phyloP scores from a whole-genome alignment of 805 yeast species.

The Schwanniomyces yamadae region DNA sequence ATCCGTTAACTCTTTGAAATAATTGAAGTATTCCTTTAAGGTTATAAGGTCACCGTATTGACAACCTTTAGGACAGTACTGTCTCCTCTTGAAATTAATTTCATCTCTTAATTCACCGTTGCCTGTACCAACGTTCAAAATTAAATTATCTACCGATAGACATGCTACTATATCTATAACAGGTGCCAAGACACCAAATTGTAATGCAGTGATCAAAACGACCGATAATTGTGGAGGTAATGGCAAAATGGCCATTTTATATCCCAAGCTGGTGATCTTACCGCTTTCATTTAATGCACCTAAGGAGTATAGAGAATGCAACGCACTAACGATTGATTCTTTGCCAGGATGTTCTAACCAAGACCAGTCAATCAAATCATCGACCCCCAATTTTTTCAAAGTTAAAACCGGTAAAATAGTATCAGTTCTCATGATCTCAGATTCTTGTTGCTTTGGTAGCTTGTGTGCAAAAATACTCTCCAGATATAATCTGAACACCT shows the following conservation, averaged over 20 bases:
- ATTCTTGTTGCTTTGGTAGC: slow-evolving; percentile 79
- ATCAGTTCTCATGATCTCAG: slow-evolving; percentile 87
- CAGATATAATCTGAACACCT: slow-evolving; percentile 79
- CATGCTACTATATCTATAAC: slow-evolving; percentile 91
- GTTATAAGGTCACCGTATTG: slow-evolving; percentile 80
- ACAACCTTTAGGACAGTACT: slow-evolving; percentile 67
- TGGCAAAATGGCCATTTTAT: slow-evolving; percentile 84
- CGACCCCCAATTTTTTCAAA: slow-evolving; percentile 78
- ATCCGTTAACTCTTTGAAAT: slow-evolving; percentile 36
- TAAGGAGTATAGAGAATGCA: slow-evolving; percentile 72
- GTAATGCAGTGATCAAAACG: slow-evolving; percentile 71
- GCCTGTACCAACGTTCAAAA: slow-evolving; percentile 61
- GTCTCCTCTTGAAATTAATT: slow-evolving; percentile 70
- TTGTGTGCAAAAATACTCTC: slow-evolving; percentile 61
- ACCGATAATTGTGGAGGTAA: slow-evolving; percentile 90
- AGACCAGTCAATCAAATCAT: slow-evolving; percentile 80
- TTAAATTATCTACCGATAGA: slow-evolving; percentile 84
- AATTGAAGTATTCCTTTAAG: slow-evolving; percentile 72
- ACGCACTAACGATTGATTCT: slow-evolving; percentile 70
- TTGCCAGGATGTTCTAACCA: slow-evolving; percentile 93
- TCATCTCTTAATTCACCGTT: slow-evolving; percentile 80
- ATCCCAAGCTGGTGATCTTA: slow-evolving; percentile 74
- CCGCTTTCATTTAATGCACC: slow-evolving; percentile 80
- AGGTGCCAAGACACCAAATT: slow-evolving; percentile 54
- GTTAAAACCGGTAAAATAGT: slow-evolving; percentile 81